Evolutionary conservation across 768 basidiomycete species (phyloP), one percentile per base, ranked within the genome.

Genomic region (Tricholoma hemisulphureum): DNA sequence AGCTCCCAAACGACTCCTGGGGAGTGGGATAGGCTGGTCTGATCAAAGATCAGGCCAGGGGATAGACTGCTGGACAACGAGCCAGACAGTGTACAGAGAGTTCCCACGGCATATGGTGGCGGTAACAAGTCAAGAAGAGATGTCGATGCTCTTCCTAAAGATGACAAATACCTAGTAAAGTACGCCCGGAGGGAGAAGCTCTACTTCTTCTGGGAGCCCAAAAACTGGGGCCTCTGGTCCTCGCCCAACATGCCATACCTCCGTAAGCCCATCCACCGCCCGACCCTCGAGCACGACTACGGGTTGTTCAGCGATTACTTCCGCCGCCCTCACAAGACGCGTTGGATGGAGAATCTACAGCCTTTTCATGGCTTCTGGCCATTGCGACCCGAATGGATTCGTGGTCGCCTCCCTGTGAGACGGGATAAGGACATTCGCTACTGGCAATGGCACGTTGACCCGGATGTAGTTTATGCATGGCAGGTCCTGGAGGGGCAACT

Each of bases 311-410:
- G 13, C 2, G 35, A 37, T 5, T 34, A n/a, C 13, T 23, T 37
- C 6, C 20, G 39, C 5, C 20, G 21, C 6, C 53, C 53, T 6
- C 53, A 37, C 10, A 56, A 52, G 43, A 45, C 32, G 3, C 51
- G 55, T 6, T 60, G 59, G 59, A 20, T 56, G 1, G 23, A 60
- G 8, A 18, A 11, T 2, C 1, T n/a, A 3, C n/a, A 48, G 24
- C 54, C 51, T 11, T 60, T 34, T 28, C 32, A 48, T 18, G 59
- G 39, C 6, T 60, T 60, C 21, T 60, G 59, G 59, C 59, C 54
- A 0, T 11, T 53, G n/a, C 51, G 52, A 6, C 5, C 23, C 2
- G 8, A 21, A 3, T 60, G 41, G 50, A 48, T 35, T 6, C 13
- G 23, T 2, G 52, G 58, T 1, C 8, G 9, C 3, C 10, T 58